A percentile compares a stretch with the other conserved stretches of the same genome.
Conservation (phyloP, 2,329 filamentous ascomycete genomes). For the Colletotrichum theobromicola region DNA sequence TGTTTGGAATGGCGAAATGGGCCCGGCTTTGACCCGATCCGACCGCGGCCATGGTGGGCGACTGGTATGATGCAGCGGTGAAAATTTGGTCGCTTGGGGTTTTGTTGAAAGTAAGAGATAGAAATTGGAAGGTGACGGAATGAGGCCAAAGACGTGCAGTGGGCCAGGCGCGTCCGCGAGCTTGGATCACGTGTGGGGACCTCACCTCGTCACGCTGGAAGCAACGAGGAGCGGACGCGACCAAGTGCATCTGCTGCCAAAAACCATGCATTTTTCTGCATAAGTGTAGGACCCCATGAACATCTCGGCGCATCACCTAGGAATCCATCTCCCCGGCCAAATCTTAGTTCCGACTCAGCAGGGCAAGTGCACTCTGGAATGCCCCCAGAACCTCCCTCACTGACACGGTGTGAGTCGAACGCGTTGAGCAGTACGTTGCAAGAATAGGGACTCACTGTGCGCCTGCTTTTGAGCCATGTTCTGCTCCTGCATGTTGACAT, state of each 20-base stretch:
- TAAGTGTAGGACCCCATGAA: background rate
- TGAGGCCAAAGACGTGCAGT: background rate
- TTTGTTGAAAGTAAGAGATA: background rate
- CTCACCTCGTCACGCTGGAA: background rate
- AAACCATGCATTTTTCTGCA: background rate
- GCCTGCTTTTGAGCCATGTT: constrained; percentile 75
- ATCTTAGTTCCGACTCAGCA: constrained; percentile 43
- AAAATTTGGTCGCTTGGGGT: background rate
- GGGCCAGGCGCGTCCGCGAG: constrained; percentile 8
- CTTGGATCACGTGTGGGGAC: constrained; percentile 19
- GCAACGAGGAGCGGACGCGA: background rate
- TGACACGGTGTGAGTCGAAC: constrained; percentile 30
- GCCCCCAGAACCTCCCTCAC: constrained; percentile 64
- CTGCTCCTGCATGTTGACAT: constrained; percentile 77
- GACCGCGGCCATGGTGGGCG: background rate
- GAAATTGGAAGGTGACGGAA: background rate
- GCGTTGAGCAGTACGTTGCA: background rate
- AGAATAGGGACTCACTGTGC: constrained; percentile 69
- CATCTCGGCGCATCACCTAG: background rate
- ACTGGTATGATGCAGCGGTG: background rate
- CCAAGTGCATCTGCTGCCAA: background rate
- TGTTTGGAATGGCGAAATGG: background rate
- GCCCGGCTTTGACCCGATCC: background rate
- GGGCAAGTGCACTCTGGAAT: constrained; percentile 65
- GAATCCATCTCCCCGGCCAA: background rate